Base-by-base conservation (phyloP, 164 flowering plant genomes). In the Buxus sempervirens region DNA sequence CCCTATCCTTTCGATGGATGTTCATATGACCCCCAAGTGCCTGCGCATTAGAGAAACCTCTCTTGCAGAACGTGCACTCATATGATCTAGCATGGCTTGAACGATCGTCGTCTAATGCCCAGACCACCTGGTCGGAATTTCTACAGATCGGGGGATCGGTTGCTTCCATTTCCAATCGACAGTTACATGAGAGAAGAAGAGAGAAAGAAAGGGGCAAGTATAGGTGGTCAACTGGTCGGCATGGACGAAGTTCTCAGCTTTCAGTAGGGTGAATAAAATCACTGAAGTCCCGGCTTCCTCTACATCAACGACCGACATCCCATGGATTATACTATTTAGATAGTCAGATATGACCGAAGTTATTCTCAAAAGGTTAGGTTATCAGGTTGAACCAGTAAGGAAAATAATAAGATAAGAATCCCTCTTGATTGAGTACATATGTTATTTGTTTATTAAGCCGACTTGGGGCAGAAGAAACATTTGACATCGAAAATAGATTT, bases 11-110 rank as follows among this genome's bases (percentile, higher is more conserved):
- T 10, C 86, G 60, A 56, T 83, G 86, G 54, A 83, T 79, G 42
- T 83, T 83, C 86, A 83, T 83, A 71, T 83, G 86, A 22, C 86
- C 86, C 7, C 86, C 86, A 26, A 83, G 70, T 0, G 86, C 86
- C 53, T 83, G 86, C 60, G 86, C 86, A 51, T 79, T 81, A 9
- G 82, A 65, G 72, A 83, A 83, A 6, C 84, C 84, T 72, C 82
- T 72, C 71, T 79, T 83, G 72, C 86, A 83, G 51, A 79, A 81
- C 24, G 48, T 76, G 68, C 86, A 83, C 67, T 76, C 84, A 22
- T 83, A 83, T 15, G 78, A 77, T 64, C 81, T 78, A 25, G 16
- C 54, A 38, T 66, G 76, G 59, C 65, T 72, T 69, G 68, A 27
- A 59, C 60, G 67, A 32, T 32, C 41, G 7, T 74, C 66, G 12